Conservation (phyloP, 2,329 filamentous ascomycete genomes). For the Aureobasidium sp. region DNA sequence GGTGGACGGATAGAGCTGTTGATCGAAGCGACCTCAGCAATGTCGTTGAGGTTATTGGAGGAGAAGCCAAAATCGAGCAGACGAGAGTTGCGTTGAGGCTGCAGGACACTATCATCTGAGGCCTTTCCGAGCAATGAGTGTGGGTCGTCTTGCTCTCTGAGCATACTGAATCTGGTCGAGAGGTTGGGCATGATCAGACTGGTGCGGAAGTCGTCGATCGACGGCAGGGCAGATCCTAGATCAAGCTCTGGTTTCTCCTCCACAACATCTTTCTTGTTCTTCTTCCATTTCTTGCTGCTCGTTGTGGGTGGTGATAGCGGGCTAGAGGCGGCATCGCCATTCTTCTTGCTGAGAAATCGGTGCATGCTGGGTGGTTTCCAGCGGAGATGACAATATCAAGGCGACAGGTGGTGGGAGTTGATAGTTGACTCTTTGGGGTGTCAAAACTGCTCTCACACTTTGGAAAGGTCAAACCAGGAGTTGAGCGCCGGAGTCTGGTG, state of each 20-base stretch:
- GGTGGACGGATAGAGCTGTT: constrained; percentile 54
- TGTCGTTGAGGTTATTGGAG: constrained; percentile 60
- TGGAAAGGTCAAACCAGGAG: constrained; percentile 1
- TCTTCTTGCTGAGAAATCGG: constrained; percentile 66
- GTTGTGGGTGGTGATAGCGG: constrained; percentile 9
- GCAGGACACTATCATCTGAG: constrained; percentile 87
- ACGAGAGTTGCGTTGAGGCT: constrained; percentile 71
- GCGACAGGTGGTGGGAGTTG: not conserved
- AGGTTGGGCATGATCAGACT: constrained; percentile 93
- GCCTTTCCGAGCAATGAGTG: constrained; percentile 85
- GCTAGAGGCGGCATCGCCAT: constrained; percentile 46
- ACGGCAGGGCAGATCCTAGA: constrained; percentile 64
- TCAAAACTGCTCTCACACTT: constrained; percentile 1
- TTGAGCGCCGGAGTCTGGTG: not conserved
- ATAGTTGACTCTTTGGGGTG: not conserved
- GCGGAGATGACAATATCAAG: not conserved
- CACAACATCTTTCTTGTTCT: constrained; percentile 44
- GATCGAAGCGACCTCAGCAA: constrained; percentile 83
- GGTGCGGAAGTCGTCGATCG: constrained; percentile 85
- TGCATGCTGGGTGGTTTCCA: constrained; percentile 52
- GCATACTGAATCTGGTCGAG: constrained; percentile 93
- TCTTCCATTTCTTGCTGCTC: constrained; percentile 36
- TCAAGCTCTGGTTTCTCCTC: constrained; percentile 62
- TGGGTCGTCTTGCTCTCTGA: constrained; percentile 89
- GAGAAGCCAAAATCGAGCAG: constrained; percentile 62